phyloP scores from a whole-genome alignment of 345 rosid genomes.

The Eucalyptus leucophloia region DNA sequence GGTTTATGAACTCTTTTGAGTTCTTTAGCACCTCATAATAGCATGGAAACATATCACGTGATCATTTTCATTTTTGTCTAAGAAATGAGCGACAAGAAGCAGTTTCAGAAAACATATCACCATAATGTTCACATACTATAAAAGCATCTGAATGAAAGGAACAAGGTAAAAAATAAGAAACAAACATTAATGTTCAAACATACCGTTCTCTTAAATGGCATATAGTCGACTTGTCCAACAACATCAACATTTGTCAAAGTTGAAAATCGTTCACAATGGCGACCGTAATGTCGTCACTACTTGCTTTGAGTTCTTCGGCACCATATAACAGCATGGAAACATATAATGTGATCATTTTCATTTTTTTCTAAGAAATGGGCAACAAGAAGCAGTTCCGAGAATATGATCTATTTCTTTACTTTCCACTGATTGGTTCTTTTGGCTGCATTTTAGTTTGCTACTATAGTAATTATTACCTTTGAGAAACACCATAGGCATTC shows the following conservation, averaged over 20 bases:
- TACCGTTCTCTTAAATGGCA: slow-evolving; percentile 70
- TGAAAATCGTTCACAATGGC: slow-evolving; percentile 33
- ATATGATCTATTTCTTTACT: not conserved
- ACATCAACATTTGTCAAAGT: slow-evolving; percentile 49
- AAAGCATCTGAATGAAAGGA: not conserved
- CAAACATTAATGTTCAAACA: slow-evolving; percentile 1
- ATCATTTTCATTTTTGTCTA: no score
- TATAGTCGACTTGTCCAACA: slow-evolving; percentile 54
- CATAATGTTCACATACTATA: not conserved
- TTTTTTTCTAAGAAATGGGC: no score
- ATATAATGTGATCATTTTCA: not conserved
- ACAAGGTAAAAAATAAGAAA: not conserved
- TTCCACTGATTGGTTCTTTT: not conserved
- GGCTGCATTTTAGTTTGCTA: not conserved
- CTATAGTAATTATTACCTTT: no score
- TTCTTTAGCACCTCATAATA: not conserved
- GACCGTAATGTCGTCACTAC: fast-evolving
- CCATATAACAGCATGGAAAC: not conserved
- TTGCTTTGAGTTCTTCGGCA: not conserved
- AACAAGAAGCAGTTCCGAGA: not conserved
- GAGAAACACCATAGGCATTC: not conserved
- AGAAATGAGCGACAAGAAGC: not conserved
- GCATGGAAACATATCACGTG: not conserved
- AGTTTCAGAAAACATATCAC: not conserved
- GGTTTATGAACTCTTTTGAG: not conserved